phyloP scores from a whole-genome alignment of 352 stramenopile genomes.

The Aphanomyces euteiches region DNA sequence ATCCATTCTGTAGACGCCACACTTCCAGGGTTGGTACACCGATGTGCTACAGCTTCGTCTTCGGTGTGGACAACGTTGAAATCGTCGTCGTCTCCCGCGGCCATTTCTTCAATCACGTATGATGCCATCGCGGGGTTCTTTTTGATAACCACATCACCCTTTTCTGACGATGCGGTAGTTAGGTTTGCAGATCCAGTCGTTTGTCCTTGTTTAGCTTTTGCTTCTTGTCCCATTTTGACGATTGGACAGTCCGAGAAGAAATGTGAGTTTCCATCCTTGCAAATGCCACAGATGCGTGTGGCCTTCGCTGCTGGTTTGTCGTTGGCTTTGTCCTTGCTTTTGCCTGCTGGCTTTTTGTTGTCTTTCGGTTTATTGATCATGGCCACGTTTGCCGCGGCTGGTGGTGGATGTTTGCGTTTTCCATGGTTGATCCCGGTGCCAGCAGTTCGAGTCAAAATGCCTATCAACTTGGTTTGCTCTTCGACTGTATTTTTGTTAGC shows the following conservation, averaged over 20 bases:
- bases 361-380: not conserved
- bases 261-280: not conserved
- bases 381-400: not conserved
- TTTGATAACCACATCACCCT: not conserved
- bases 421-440: conserved; percentile 1
- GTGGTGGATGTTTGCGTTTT: not conserved
- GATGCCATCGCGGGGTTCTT: not conserved
- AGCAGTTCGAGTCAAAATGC: not conserved
- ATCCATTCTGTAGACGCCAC: not conserved
- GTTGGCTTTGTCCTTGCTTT: not conserved
- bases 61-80: not conserved
- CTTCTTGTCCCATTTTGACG: not conserved
- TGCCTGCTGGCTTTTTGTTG: not conserved
- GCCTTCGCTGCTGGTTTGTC: not conserved
- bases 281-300: not conserved
- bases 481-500: not conserved
- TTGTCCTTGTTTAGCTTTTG: not conserved
- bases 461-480: not conserved
- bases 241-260: not conserved
- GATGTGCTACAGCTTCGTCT: not conserved
- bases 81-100: not conserved
- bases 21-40: not conserved
- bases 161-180: not conserved
- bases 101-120: not conserved
- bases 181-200: not conserved